Percentiles rank a stretch among this genome's conserved stretches.
phyloP scores from a whole-genome alignment of 768 basidiomycete species.

The Lentinula guzmanii region DNA sequence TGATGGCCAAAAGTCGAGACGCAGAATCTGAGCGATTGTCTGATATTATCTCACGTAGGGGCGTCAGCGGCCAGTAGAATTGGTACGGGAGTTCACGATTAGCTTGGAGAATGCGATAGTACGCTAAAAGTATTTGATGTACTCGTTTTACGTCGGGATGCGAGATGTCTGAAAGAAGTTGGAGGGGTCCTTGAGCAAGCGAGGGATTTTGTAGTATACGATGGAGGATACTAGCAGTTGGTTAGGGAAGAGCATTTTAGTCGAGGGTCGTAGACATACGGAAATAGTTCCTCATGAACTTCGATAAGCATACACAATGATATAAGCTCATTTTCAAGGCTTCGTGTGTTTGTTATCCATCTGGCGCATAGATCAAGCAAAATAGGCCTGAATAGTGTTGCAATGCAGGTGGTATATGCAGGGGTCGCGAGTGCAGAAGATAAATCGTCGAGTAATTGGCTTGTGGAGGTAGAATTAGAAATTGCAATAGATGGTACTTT shows the following conservation, averaged over 20 bases:
- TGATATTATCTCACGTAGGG: slow-evolving; percentile 40
- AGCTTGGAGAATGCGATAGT: slow-evolving; percentile 73
- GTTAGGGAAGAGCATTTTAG: slow-evolving; percentile 8
- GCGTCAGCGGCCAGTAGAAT: slow-evolving; percentile 61
- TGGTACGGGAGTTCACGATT: slow-evolving; percentile 63
- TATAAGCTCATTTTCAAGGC: slow-evolving; percentile 44
- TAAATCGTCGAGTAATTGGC: slow-evolving; percentile 44
- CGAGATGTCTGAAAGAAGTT: slow-evolving; percentile 30
- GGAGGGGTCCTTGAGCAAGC: slow-evolving; percentile 50
- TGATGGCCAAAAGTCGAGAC: slow-evolving; percentile 64
- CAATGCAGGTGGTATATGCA: slow-evolving; percentile 56
- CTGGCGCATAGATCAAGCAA: slow-evolving; percentile 74
- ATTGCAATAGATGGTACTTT: slow-evolving; percentile 35
- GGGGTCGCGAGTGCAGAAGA: slow-evolving; percentile 58
- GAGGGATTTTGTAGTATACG: slow-evolving; percentile 37
- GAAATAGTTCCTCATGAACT: slow-evolving; percentile 65
- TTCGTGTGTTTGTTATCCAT: slow-evolving; percentile 60
- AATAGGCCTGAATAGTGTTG: slow-evolving; percentile 68
- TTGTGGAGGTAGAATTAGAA: slow-evolving; percentile 29
- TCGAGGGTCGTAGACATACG: slow-evolving; percentile 37
- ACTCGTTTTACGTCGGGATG: slow-evolving; percentile 39
- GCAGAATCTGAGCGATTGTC: slow-evolving; percentile 46
- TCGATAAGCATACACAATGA: slow-evolving; percentile 63
- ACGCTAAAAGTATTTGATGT: slow-evolving; percentile 68
- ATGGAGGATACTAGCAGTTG: slow-evolving; percentile 46